Evolutionary conservation across 169 alveolate species (phyloP), one percentile per base, ranked within the genome.

Genomic region (Cyclospora cayetanensis): DNA sequence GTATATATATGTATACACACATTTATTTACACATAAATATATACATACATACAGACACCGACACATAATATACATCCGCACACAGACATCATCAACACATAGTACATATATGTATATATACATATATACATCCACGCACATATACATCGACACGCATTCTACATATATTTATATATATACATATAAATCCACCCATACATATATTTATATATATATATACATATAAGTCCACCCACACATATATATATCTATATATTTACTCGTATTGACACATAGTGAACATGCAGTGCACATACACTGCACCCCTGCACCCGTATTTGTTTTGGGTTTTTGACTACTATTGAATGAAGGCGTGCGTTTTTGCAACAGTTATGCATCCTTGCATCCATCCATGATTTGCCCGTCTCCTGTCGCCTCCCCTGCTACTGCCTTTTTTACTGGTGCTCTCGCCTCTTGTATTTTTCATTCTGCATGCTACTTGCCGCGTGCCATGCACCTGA

Each of bases 321-420:
- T 46, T 15, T 46, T 11, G 72, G 29, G 35, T 4, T 4, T 60
- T 60, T 60, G n/a, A n/a, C 7, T 4, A 60, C 72, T 18, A 31
- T 31, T 60, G 72, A 11, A 20, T 18, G 5, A 9, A n/a, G 91
- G 96, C 65, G 92, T 96, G 0, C 95, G 97, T 46, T 25, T n/a
- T 25, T 68, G 46, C 42, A 4, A n/a, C 79, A 5, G 34, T n/a
- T 66, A n/a, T 66, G 43, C 42, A 5, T 43, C 9, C 22, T 3
- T 27, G 46, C 85, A 20, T 74, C 34, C 25, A n/a, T 18, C 41
- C 4, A 11, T 22, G 34, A 18, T 18, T 65, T 1, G 43, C 2
- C 25, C 39, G 1, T 35, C 41, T 4, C 43, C 15, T 11, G 60
- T 18, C 18, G 60, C 60, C 9, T 18, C 60, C 9, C 18, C 9